Evolutionary conservation across 2,329 filamentous ascomycete genomes (phyloP).

Genomic region (Alternaria burnsii): DNA sequence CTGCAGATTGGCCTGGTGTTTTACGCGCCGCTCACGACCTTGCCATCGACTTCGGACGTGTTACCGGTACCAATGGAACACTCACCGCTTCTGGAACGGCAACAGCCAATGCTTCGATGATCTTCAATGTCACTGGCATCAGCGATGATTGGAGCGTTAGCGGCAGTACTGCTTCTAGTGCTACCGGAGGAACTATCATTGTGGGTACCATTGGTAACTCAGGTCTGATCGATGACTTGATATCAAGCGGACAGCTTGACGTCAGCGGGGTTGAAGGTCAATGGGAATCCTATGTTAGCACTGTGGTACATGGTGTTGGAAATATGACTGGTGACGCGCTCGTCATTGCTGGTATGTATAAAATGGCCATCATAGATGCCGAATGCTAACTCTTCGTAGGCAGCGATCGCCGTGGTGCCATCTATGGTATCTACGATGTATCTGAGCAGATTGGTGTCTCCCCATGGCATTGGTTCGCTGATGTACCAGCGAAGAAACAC

Average conservation of each 20-base stretch:
- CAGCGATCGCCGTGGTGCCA: conserved; percentile 71
- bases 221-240: conserved; percentile 66
- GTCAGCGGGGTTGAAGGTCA: conserved; percentile 65
- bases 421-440: conserved; percentile 75
- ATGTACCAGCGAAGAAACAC: conserved; percentile 64
- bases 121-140: conserved; percentile 54
- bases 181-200: conserved; percentile 63
- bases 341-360: conserved; percentile 65
- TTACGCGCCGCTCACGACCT: conserved; percentile 73
- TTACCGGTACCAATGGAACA: conserved; percentile 71
- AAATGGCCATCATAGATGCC: background rate
- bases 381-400: conserved; percentile 32
- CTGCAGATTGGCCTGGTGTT: conserved; percentile 71
- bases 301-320: conserved; percentile 66
- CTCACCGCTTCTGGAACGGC: conserved; percentile 60
- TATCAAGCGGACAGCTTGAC: conserved; percentile 65
- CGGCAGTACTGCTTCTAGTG: conserved; percentile 11
- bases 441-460: conserved; percentile 78
- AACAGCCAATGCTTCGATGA: conserved; percentile 56
- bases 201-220: conserved; percentile 74
- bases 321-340: conserved; percentile 66
- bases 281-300: conserved; percentile 74
- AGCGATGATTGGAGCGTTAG: conserved; percentile 46
- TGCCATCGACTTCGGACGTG: conserved; percentile 73
- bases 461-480: conserved; percentile 75